Percentiles rank a stretch among this genome's conserved stretches.
Evolutionary conservation across 495 filamentous ascomycete genomes (phyloP).

Genomic region (Aspergillus coremiiformis): DNA sequence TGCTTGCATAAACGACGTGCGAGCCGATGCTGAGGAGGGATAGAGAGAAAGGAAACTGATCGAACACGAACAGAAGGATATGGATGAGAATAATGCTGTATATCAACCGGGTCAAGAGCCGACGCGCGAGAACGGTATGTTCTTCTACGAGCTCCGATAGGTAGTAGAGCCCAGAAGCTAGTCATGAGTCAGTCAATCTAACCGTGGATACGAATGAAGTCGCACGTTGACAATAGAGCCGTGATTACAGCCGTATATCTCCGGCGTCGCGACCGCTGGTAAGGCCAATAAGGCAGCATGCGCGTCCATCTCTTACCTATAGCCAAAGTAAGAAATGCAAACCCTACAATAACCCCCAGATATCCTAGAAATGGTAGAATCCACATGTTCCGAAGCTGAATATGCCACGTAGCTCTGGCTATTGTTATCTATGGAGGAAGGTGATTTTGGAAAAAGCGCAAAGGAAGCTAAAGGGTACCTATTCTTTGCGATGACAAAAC

Average conservation of each 20-base stretch:
- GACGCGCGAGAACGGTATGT: constrained; percentile 86
- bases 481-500: background rate
- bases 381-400: constrained; percentile 57
- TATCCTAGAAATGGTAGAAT: constrained; percentile 87
- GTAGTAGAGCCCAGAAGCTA: constrained; percentile 95
- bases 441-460: background rate
- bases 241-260: background rate
- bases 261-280: background rate
- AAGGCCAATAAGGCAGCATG: background rate
- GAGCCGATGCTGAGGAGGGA: constrained; percentile 70
- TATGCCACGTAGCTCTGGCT: background rate
- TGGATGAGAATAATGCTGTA: constrained; percentile 75
- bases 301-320: constrained; percentile 60
- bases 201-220: background rate
- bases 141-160: constrained; percentile 97
- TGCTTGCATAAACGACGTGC: constrained; percentile 83
- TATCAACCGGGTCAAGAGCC: constrained; percentile 74
- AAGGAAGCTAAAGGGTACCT: background rate
- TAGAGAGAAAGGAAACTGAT: constrained; percentile 72
- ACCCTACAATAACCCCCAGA: constrained; percentile 77
- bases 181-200: constrained; percentile 2
- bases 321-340: constrained; percentile 85
- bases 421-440: background rate
- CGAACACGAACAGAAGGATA: constrained; percentile 65
- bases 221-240: background rate